Percentiles rank a stretch among this genome's conserved stretches.
Evolutionary conservation across 1,284 basidiomycete genomes (phyloP).

Genomic region (Cutaneotrichosporon sp.): DNA sequence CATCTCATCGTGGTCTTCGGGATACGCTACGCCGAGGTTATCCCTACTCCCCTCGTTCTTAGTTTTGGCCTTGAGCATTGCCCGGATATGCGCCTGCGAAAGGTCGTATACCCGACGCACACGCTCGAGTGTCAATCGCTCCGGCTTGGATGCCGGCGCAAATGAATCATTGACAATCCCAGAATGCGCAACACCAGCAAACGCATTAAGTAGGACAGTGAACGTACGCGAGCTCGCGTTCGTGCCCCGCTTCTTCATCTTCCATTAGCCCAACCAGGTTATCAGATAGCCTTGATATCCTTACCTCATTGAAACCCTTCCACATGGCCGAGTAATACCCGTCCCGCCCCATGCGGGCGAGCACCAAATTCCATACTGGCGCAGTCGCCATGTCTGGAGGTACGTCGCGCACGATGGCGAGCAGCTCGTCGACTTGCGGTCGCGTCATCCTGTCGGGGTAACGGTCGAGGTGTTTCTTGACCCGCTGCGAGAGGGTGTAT

Average conservation of each 20-base stretch:
- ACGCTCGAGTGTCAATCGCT: constrained; percentile 37
- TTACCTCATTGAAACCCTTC: constrained; percentile 45
- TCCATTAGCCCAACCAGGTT: neutral
- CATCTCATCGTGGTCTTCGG: neutral
- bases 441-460: neutral
- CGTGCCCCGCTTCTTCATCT: constrained; percentile 54
- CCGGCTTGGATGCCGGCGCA: constrained; percentile 20
- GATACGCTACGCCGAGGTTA: constrained; percentile 14
- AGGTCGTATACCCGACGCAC: constrained; percentile 44
- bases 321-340: constrained; percentile 43
- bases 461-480: neutral
- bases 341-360: constrained; percentile 40
- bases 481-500: neutral
- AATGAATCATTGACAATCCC: constrained; percentile 13
- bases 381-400: constrained; percentile 37
- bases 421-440: constrained; percentile 30
- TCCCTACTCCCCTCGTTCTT: neutral
- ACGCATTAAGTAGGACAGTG: constrained; percentile 48
- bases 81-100: constrained; percentile 36
- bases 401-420: constrained; percentile 32
- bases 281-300: constrained; percentile 15
- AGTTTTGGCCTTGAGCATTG: neutral
- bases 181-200: constrained; percentile 34
- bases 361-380: constrained; percentile 47
- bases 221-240: constrained; percentile 45